Conservation (phyloP, 768 basidiomycete genomes). For the Pleurotus salmoneostramineus region DNA sequence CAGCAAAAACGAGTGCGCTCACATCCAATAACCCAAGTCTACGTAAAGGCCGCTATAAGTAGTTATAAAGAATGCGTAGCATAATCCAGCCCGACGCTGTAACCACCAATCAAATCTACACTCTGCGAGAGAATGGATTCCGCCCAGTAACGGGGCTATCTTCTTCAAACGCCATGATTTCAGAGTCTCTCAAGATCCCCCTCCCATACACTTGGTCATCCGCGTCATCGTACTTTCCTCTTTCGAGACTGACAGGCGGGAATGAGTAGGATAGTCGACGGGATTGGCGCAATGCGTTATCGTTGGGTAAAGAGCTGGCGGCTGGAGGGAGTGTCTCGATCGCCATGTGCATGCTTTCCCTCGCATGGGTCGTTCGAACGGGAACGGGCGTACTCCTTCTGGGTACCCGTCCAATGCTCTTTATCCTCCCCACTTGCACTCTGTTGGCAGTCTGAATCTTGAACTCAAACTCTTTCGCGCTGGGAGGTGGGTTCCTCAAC, state of each 20-base stretch:
- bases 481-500: constrained; percentile 11
- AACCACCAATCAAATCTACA: no score
- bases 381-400: constrained; percentile 29
- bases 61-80: background rate
- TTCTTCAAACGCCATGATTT: constrained; percentile 27
- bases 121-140: background rate
- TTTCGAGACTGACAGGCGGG: background rate
- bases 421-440: constrained; percentile 24
- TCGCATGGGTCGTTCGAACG: constrained; percentile 16
- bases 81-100: background rate
- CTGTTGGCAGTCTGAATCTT: constrained; percentile 1
- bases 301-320: background rate
- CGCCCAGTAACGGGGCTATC: constrained; percentile 6
- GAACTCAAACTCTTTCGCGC: background rate
- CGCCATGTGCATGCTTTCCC: constrained; percentile 29
- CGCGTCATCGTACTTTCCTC: constrained; percentile 18
- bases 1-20: background rate
- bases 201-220: constrained; percentile 14
- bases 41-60: background rate
- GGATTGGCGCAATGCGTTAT: background rate
- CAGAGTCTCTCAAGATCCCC: constrained; percentile 26
- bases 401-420: constrained; percentile 36
- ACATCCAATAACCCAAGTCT: background rate
- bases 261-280: background rate
- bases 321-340: constrained; percentile 24